Evolutionary conservation across 2,329 filamentous ascomycete species (phyloP).

Genomic region (Delphinella strobiligena): DNA sequence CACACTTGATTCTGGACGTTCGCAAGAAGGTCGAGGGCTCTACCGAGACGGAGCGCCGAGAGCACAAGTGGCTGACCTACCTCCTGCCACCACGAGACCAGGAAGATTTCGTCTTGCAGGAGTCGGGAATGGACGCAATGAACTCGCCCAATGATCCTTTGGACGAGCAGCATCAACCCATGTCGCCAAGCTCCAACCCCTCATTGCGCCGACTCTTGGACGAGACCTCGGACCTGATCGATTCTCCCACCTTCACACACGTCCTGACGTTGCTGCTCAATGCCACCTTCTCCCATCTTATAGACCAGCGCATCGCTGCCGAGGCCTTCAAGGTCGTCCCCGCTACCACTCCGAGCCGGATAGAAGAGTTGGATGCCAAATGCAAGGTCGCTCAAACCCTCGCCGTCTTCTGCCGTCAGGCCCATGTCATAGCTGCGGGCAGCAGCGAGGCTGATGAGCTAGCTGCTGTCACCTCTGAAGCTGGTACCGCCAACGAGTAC

Average conservation of each 20-base stretch:
- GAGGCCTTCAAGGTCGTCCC: slow-evolving; percentile 56
- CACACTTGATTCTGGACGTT: slow-evolving; percentile 69
- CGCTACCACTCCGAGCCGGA: slow-evolving; percentile 34
- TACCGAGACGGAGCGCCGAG: slow-evolving; percentile 50
- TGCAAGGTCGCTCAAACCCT: slow-evolving; percentile 80
- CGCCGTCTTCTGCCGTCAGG: slow-evolving; percentile 81
- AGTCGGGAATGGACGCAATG: slow-evolving; percentile 60
- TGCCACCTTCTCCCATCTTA: slow-evolving; percentile 69
- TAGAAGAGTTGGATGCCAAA: slow-evolving; percentile 34
- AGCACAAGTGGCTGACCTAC: slow-evolving; percentile 66
- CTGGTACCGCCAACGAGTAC: slow-evolving; percentile 31
- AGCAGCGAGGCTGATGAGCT: slow-evolving; percentile 46
- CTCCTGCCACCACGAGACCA: slow-evolving; percentile 68
- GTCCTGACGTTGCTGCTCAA: slow-evolving; percentile 81
- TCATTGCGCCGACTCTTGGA: slow-evolving; percentile 76
- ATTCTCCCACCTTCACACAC: slow-evolving; percentile 81
- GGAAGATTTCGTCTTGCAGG: slow-evolving; percentile 72
- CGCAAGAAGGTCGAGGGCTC: slow-evolving; percentile 73
- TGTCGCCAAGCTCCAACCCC: slow-evolving; percentile 34
- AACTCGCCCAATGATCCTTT: slow-evolving; percentile 1
- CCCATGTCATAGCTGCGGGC: slow-evolving; percentile 75
- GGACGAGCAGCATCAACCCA: slow-evolving; percentile 1
- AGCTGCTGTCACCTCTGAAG: slow-evolving; percentile 16
- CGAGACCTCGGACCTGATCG: slow-evolving; percentile 89
- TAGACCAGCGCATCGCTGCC: slow-evolving; percentile 68